A percentile compares a stretch with the other conserved stretches of the same genome.
These are phyloP conservation scores for Aurifilum marmelostoma DNA, from an alignment of 2,329 filamentous ascomycete genomes.

Conservation along the genomic window DNA sequence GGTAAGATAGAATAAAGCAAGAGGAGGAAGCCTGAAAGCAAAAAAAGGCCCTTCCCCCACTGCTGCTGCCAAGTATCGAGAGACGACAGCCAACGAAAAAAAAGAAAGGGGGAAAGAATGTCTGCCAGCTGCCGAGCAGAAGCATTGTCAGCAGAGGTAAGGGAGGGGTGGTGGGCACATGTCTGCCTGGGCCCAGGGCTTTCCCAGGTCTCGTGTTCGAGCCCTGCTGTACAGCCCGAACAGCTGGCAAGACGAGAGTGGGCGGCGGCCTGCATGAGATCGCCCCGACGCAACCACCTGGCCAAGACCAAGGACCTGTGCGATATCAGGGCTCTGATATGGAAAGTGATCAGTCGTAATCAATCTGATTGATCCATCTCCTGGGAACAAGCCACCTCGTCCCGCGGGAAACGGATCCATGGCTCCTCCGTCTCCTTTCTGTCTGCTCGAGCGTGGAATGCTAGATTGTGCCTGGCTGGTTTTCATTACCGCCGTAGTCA, in stretches of 20 bases:
- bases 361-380: not conserved
- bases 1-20: too few species aligned
- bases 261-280: conserved; percentile 3
- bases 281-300: not conserved
- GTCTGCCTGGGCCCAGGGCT: conserved; percentile 18
- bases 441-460: not conserved
- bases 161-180: conserved; percentile 17
- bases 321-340: conserved; percentile 6
- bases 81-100: conserved; percentile 21
- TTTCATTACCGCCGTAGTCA: not conserved
- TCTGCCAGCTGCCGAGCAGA: conserved; percentile 16
- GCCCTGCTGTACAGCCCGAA: not conserved
- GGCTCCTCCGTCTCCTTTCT: not conserved
- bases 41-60: conserved; percentile 16
- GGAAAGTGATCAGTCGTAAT: conserved; percentile 3
- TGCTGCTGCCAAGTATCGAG: conserved; percentile 12
- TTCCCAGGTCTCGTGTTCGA: conserved; percentile 14
- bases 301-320: not conserved
- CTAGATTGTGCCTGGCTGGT: not conserved
- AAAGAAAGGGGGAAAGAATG: too few species aligned
- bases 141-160: not conserved
- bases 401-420: not conserved
- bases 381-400: not conserved
- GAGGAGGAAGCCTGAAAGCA: not conserved
- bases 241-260: conserved; percentile 20